A percentile compares a stretch with the other conserved stretches of the same genome.
These are phyloP conservation scores for Boletus sp. DNA, from an alignment of 768 basidiomycete species.

Conservation along the genomic window DNA sequence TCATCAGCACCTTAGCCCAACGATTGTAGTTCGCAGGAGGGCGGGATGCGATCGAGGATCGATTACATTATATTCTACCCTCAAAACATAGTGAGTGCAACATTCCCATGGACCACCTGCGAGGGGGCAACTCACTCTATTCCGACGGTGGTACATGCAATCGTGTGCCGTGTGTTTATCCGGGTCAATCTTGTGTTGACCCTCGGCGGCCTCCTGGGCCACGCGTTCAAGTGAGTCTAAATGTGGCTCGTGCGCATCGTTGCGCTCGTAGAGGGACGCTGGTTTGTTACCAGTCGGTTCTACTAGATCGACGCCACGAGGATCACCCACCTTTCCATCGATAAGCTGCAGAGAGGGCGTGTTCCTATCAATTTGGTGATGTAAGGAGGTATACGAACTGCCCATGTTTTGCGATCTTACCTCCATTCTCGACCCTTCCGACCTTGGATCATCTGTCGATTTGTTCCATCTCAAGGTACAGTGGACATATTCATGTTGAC, in stretches of 20 bases:
- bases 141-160: neutral
- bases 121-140: neutral
- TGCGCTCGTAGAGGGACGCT: neutral
- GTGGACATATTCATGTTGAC: neutral
- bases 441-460: slow-evolving; percentile 19
- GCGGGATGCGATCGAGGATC: too few relatives aligned
- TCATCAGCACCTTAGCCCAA: neutral
- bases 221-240: neutral
- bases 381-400: neutral
- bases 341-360: slow-evolving; percentile 40
- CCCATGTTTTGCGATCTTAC: slow-evolving; percentile 41
- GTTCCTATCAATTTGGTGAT: neutral
- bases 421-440: slow-evolving; percentile 52
- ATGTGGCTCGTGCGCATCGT: neutral
- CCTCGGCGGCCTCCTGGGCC: too few relatives aligned
- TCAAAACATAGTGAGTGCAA: neutral
- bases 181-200: neutral
- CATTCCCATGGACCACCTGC: neutral
- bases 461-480: neutral
- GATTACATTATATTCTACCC: neutral
- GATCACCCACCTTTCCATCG: slow-evolving; percentile 42
- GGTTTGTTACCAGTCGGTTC: neutral
- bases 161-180: slow-evolving; percentile 24
- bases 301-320: neutral
- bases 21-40: neutral